A percentile compares a stretch with the other conserved stretches of the same genome.
These are phyloP conservation scores for Haplographium delicatum DNA, from an alignment of 495 filamentous ascomycete genomes.

Conservation along the genomic window DNA sequence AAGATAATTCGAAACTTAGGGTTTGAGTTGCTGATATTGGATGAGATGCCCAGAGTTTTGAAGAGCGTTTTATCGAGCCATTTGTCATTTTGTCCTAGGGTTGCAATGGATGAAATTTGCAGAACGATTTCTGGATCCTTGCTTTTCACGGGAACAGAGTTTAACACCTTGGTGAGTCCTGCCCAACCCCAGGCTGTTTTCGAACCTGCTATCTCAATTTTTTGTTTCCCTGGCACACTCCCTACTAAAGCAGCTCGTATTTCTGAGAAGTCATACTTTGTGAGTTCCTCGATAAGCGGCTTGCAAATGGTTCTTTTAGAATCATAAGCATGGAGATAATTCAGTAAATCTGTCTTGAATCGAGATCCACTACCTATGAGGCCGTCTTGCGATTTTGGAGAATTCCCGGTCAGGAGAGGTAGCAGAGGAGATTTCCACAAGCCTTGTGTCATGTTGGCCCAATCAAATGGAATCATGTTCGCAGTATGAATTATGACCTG, in stretches of 20 bases:
- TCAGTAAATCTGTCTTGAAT: slow-evolving; percentile 73
- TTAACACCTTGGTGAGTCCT: slow-evolving; percentile 56
- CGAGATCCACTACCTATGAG: slow-evolving; percentile 55
- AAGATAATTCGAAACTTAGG: slow-evolving; percentile 61
- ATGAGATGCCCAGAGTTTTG: slow-evolving; percentile 4
- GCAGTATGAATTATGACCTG: slow-evolving; percentile 86
- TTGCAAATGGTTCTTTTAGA: slow-evolving; percentile 41
- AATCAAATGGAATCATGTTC: slow-evolving; percentile 83
- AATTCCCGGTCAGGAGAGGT: slow-evolving; percentile 31
- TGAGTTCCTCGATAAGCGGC: slow-evolving; percentile 50
- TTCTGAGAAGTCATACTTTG: slow-evolving; percentile 61
- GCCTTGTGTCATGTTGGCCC: slow-evolving; percentile 82
- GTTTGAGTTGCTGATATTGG: slow-evolving; percentile 29
- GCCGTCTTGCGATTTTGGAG: background rate
- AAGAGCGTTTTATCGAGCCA: slow-evolving; percentile 73
- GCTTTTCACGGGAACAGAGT: slow-evolving; percentile 38
- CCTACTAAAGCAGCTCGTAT: slow-evolving; percentile 71
- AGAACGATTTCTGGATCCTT: slow-evolving; percentile 54
- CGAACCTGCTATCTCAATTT: slow-evolving; percentile 35
- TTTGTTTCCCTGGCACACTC: slow-evolving; percentile 66
- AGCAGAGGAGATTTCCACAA: slow-evolving; percentile 77
- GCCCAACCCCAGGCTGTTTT: slow-evolving; percentile 70
- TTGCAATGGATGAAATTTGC: slow-evolving; percentile 81
- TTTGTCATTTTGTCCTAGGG: slow-evolving; percentile 64
- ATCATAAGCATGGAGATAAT: slow-evolving; percentile 69